Evolutionary conservation across 2,329 filamentous ascomycete species (phyloP).

Genomic region (Cryphonectria parasitica): DNA sequence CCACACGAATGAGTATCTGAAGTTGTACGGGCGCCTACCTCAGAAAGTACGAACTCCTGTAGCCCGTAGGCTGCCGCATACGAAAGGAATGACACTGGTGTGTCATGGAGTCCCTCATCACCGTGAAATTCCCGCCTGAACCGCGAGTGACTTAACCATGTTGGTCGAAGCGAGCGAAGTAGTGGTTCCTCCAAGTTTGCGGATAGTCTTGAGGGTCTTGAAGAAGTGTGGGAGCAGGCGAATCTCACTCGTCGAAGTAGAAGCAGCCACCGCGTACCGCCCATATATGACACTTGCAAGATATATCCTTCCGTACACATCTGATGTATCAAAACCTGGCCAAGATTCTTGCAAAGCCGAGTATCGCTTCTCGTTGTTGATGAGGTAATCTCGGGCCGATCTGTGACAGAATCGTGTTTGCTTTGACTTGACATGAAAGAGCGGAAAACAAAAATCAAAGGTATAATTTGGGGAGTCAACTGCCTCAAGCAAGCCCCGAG

Average conservation of each 20-base stretch:
- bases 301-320: background rate
- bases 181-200: background rate
- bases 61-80: background rate
- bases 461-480: too few relatives aligned
- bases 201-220: background rate
- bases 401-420: background rate
- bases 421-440: background rate
- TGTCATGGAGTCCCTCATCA: background rate
- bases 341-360: background rate
- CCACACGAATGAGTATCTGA: background rate
- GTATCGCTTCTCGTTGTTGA: background rate
- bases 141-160: too few relatives aligned
- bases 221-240: too few relatives aligned
- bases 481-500: slow-evolving; percentile 1
- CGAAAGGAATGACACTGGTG: background rate
- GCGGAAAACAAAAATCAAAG: too few relatives aligned
- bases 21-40: background rate
- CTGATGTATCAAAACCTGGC: background rate
- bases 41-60: background rate
- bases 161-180: background rate
- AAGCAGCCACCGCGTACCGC: too few relatives aligned
- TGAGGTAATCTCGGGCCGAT: slow-evolving; percentile 1
- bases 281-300: background rate
- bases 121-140: too few relatives aligned
- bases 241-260: too few relatives aligned